Evolutionary conservation across 2,329 filamentous ascomycete species (phyloP), one percentile per base, ranked within the genome.

Genomic region (Verticillium nonalfalfae): DNA sequence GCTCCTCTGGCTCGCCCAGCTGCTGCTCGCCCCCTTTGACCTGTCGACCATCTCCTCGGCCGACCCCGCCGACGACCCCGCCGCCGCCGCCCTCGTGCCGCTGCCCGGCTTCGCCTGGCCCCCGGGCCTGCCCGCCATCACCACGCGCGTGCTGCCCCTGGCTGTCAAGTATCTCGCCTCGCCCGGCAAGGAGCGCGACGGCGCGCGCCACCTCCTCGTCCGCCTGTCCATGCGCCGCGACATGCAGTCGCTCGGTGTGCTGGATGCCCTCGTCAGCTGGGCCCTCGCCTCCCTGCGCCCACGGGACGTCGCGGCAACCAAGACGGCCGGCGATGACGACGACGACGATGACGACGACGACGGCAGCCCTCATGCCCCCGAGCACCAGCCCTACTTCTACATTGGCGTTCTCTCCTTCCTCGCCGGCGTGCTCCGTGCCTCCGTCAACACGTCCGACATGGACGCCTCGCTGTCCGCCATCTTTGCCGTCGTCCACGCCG

Each of bases 21-120:
- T 95, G 15, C 80, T 94, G 62, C 82, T 94, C 36, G 92, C 92
- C 1, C 95, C 95, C 0, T 99, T 99, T 74, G 93, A 97, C 68
- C 79, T 99, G 59, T 84, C 88, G 2, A 93, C 91, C 2, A 93
- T 99, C 63, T 97, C 93, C 1, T 85, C 84, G 2, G 74, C 78
- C 1, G 79, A 81, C 35, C 73, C 79, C 18, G 61, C 64, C 13
- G 80, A 83, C 36, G 78, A 83, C 61, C 71, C 77, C 2, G 74
- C 76, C 18, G 68, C 76, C 4, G 71, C 77, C 2, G 74, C 76
- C 18, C 69, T 76, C 4, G 75, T 77, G 0, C 66, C 65, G 2
- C 76, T 85, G 1, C 68, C 75, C 0, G 81, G 79, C 1, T 76
- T 91, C 18, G 69, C 73, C 9, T 82, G 90, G 74, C 84, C 88